Evolutionary conservation across 768 basidiomycete genomes (phyloP), one percentile per base, ranked within the genome.

Genomic region (Saitozyma sp.): DNA sequence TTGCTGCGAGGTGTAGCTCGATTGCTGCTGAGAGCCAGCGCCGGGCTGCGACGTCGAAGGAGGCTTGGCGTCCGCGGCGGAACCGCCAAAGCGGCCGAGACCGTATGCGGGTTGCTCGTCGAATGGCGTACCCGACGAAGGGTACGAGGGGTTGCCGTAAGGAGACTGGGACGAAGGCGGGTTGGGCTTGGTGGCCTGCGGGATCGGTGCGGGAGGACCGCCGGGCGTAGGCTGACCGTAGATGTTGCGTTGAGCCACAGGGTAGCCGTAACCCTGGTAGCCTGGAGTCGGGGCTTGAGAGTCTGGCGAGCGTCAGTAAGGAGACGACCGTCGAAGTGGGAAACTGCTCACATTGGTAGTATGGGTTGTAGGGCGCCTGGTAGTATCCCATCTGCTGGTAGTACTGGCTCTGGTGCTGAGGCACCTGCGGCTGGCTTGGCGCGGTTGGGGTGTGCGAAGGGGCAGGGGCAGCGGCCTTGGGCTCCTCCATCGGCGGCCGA

Each of bases 291-390:
- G 78, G 16, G 69, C 74, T 72, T 79, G 75, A 37, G 64, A 66
- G 50, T 75, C 74, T 75, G 51, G 0, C n/a, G 5, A 29, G 37
- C 40, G 14, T 42, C 9, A 46, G 17, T 14, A 8, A 63, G 17
- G 9, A 53, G 14, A 38, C 16, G 11, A 14, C 38, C 16, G 56
- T 20, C 40, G 20, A 51, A 40, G 48, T 13, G 19, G 38, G 39
- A 66, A 29, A 2, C 29, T 2, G 29, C 77, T 68, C 54, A 77
- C 75, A 79, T 61, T 77, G 78, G 64, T 76, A 77, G 74, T 79
- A 79, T 39, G 78, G 78, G 74, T 79, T 79, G 76, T 79, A 79
- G 39, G 78, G 78, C 43, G 69, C 71, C 59, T 69, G 75, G 62
- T 79, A 78, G 65, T 76, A 79, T 17, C 72, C 72, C 73, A 76